Base-by-base conservation (phyloP, 305 asterid genomes). In the Fraxinus angustifolia region DNA sequence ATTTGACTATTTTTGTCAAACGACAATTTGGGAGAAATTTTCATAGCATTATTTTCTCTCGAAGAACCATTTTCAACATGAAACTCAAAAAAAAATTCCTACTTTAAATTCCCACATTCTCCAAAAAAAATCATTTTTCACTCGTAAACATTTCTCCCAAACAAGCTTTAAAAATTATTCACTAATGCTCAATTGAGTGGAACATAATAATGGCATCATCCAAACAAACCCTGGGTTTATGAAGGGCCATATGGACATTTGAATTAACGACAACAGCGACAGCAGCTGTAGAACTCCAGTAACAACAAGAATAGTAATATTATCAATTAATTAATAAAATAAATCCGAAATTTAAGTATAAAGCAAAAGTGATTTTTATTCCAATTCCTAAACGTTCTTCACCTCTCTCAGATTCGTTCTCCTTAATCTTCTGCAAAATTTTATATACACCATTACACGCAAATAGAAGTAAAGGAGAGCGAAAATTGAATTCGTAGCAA, bases 381-480 rank as follows among this genome's bases (percentile, higher is more conserved):
- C 33, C 80, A 84, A 82, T 80, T 87, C 81, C 70, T 78, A 79
- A 76, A 78, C 76, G 62, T 76, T 79, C 85, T 83, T 83, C 82
- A 21, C 36, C 50, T 60, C 17, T 58, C 30, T 76, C 42, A 8
- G 28, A 30, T 35, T 79, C 78, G 74, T 21, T 40, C 70, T n/a
- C 60, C 28, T 78, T 5, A 75, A 11, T 74, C 79, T 71, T 16
- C 75, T 81, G 78, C 78, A 65, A 34, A 86, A 74, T 8, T 60
- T 28, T 3, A 30, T 48, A 71, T 80, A 40, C 80, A 68, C 81
- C 45, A 70, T 33, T 75, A 17, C 68, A 34, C 30, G 35, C 53
- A 53, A 35, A 72, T 62, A 58, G 62, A 84, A 71, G 62, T 11
- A 75, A 56, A 28, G 75, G 83, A 73, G 78, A 60, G 82, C 82